These are phyloP conservation scores for Chamaenerion angustifolium DNA, from an alignment of 345 rosid species.

Conservation along the genomic window DNA sequence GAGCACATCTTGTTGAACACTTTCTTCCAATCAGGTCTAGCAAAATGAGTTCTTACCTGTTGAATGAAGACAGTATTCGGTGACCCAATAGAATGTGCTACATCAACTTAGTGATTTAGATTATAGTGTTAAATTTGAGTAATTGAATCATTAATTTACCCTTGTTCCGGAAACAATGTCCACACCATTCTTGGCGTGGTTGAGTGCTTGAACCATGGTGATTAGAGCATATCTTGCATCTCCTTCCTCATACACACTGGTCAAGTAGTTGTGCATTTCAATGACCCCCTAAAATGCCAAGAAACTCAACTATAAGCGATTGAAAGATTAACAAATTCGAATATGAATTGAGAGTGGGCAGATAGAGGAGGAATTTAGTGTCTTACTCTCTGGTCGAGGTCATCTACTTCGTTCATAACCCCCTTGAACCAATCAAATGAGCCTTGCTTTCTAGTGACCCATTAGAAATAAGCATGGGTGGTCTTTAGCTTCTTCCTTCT, in stretches of 20 bases:
- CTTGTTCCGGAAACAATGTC: constrained; percentile 96
- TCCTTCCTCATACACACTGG: constrained; percentile 98
- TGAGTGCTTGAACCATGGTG: too few species aligned
- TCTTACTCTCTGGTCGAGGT: constrained; percentile 85
- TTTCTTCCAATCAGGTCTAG: constrained; percentile 93
- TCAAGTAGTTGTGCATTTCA: constrained; percentile 97
- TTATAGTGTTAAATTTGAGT: not conserved
- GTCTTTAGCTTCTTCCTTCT: constrained; percentile 54
- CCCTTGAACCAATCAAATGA: constrained; percentile 99
- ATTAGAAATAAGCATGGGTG: constrained; percentile 88
- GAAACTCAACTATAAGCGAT: not conserved
- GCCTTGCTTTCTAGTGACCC: constrained; percentile 98
- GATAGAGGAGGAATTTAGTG: not conserved
- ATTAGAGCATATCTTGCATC: too few species aligned
- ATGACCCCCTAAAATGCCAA: constrained; percentile 57
- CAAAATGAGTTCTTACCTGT: too few species aligned
- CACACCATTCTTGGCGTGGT: too few species aligned
- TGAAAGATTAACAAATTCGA: too few species aligned
- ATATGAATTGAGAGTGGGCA: too few species aligned
- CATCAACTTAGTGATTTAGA: not conserved
- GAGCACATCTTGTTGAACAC: constrained; percentile 71
- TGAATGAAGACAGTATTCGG: not conserved
- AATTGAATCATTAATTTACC: constrained; percentile 23
- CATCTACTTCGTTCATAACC: constrained; percentile 94
- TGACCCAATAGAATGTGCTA: too few species aligned